Base-by-base conservation (phyloP, 805 yeast species). In the Starmerella apis region DNA sequence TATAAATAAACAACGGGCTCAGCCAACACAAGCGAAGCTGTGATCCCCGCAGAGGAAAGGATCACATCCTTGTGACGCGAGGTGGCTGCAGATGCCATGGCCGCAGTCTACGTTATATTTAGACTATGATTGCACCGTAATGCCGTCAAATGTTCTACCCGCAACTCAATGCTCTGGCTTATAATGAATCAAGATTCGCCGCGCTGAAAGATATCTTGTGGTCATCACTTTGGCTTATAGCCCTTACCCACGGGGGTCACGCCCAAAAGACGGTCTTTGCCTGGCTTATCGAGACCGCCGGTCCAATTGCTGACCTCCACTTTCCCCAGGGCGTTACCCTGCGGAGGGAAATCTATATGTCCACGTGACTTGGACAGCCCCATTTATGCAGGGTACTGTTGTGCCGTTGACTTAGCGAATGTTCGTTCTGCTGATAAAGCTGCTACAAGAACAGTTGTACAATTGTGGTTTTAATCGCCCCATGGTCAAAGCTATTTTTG, bases 1-100 rank as follows among this genome's bases (percentile, higher is more conserved):
- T 84, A 88, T 9, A 88, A 74, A 59, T 81, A 88, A 14, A 88
- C 67, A 35, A 74, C 78, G 31, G 83, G 84, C 63, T 88, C 97
- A 0, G 95, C 86, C 16, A 87, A 75, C 8, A 56, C 55, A 20
- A 60, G 52, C 22, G 55, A 46, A 13, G 57, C 62, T 10, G 56
- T 54, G 18, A 60, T 41, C 3, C 60, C 54, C 13, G 55, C 54
- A 13, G 60, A 47, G n/a, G 53, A 41, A 18, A 57, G 49, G 24
- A 57, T 53, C 28, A 53, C 53, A 25, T 55, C 54, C 33, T 52
- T 50, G 44, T 54, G 57, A 24, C 33, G 44, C 31, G 44, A 41
- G 11, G 44, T 25, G 10, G 44, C 44, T 13, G 44, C 16, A 23
- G 44, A 24, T n/a, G 44, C 44, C 44, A 25, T 27, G 22, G 44